Conservation (phyloP, 1,284 basidiomycete species). For the Ustilago esculenta region DNA sequence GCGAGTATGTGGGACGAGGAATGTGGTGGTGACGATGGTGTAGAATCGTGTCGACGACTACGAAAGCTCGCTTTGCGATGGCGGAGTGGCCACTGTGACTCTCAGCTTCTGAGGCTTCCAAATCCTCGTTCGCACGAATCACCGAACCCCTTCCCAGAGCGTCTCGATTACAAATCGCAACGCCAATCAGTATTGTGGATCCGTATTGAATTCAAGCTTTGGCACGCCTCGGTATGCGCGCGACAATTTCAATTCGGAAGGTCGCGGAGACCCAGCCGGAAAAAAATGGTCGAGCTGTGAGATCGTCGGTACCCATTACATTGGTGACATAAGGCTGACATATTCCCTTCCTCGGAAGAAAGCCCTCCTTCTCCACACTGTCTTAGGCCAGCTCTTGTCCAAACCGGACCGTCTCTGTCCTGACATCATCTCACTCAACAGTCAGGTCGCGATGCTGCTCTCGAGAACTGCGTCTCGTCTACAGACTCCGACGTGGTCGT, state of each 20-base stretch:
- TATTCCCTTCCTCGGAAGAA: too few species aligned
- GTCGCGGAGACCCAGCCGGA: constrained; percentile 9
- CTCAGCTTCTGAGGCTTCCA: constrained; percentile 4
- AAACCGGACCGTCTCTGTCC: too few species aligned
- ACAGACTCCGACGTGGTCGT: not conserved
- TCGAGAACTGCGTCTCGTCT: constrained; percentile 25
- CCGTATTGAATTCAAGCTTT: too few species aligned
- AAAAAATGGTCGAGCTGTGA: constrained; percentile 1
- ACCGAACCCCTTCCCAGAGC: not conserved
- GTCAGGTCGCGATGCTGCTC: constrained; percentile 18
- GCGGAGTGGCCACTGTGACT: constrained; percentile 9
- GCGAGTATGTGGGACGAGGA: not conserved
- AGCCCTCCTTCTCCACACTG: too few species aligned
- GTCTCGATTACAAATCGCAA: constrained; percentile 36
- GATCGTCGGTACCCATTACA: too few species aligned
- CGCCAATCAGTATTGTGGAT: too few species aligned
- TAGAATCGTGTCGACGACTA: constrained; percentile 9
- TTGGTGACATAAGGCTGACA: constrained; percentile 17
- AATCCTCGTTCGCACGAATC: constrained; percentile 27
- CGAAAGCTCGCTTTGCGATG: constrained; percentile 12
- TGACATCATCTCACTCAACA: too few species aligned
- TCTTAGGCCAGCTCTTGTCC: not conserved
- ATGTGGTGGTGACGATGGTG: constrained; percentile 26
- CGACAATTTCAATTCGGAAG: constrained; percentile 1
- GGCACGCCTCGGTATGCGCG: too few species aligned